These are phyloP conservation scores for Cephalotrichum gorgonifer DNA, from an alignment of 2,329 filamentous ascomycete genomes.

Conservation along the genomic window DNA sequence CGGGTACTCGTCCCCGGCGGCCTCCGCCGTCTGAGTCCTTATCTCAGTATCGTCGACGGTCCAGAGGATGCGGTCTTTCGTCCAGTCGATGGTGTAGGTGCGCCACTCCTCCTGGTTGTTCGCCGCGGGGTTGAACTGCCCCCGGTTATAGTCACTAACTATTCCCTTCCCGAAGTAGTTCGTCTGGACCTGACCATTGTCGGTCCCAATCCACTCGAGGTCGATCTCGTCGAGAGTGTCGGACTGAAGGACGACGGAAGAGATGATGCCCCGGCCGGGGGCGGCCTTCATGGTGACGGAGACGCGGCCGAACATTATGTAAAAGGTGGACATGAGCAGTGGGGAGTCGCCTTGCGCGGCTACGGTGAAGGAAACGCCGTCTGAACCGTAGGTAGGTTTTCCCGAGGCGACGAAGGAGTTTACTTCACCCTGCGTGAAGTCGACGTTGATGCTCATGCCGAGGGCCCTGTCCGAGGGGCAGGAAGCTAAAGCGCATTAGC, in stretches of 20 bases:
- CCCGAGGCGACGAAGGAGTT: conserved; percentile 68
- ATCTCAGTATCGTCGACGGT: conserved; percentile 69
- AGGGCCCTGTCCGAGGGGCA: conserved; percentile 74
- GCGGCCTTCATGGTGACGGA: conserved; percentile 79
- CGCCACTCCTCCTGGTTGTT: conserved; percentile 67
- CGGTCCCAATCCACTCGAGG: conserved; percentile 86
- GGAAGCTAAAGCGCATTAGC: conserved; percentile 24
- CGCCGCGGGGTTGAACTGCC: conserved; percentile 60
- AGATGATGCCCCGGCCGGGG: conserved; percentile 84
- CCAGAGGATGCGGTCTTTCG: conserved; percentile 74
- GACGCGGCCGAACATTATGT: conserved; percentile 97
- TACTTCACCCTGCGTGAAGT: conserved; percentile 70
- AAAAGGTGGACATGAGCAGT: conserved; percentile 81
- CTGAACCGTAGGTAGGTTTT: conserved; percentile 55
- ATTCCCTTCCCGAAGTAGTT: conserved; percentile 97
- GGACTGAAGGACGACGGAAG: conserved; percentile 81
- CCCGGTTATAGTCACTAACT: conserved; percentile 77
- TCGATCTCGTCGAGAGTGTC: conserved; percentile 94
- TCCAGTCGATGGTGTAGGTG: conserved; percentile 92
- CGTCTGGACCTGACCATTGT: conserved; percentile 70
- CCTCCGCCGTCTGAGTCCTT: conserved; percentile 59
- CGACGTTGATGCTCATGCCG: conserved; percentile 70
- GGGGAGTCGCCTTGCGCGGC: conserved; percentile 70
- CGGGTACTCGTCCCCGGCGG: conserved; percentile 73
- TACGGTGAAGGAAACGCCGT: conserved; percentile 78